Conservation (phyloP, 495 filamentous ascomycete species). For the Annulohypoxylon maeteangense region DNA sequence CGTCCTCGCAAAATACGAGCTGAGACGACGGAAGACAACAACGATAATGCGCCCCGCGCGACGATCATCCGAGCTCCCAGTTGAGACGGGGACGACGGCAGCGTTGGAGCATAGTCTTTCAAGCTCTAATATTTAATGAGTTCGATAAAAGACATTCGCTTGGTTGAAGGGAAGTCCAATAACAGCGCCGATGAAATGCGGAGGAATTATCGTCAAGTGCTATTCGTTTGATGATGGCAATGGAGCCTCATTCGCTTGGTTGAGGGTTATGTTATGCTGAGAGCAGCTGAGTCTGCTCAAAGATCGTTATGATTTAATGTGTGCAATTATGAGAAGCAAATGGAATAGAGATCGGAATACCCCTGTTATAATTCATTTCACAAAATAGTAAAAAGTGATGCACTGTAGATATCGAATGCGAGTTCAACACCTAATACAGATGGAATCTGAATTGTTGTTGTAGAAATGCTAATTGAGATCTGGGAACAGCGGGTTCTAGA, state of each 20-base stretch:
- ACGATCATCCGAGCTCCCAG: not conserved
- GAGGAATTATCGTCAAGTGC: not conserved
- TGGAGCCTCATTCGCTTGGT: not conserved
- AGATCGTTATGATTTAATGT: conserved; percentile 13
- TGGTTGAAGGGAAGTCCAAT: not conserved
- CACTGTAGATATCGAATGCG: not conserved
- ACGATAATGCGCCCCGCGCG: not conserved
- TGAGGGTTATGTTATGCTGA: conserved; percentile 3
- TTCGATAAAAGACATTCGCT: not conserved
- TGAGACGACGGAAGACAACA: not conserved
- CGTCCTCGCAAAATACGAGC: not conserved
- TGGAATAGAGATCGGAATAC: conserved; percentile 11
- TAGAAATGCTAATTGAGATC: not conserved
- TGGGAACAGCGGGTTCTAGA: not conserved
- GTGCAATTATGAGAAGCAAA: conserved; percentile 3
- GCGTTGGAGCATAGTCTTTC: not conserved
- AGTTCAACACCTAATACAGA: too few relatives aligned
- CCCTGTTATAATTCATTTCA: not conserved
- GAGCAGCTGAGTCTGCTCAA: not conserved
- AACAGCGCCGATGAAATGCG: conserved; percentile 4
- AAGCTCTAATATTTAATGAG: not conserved
- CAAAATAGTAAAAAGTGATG: not conserved
- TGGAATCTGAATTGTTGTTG: not conserved
- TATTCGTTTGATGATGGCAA: not conserved
- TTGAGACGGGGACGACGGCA: not conserved